Base-by-base conservation (phyloP, 2,329 filamentous ascomycete genomes). In the Xylaria arbuscula region DNA sequence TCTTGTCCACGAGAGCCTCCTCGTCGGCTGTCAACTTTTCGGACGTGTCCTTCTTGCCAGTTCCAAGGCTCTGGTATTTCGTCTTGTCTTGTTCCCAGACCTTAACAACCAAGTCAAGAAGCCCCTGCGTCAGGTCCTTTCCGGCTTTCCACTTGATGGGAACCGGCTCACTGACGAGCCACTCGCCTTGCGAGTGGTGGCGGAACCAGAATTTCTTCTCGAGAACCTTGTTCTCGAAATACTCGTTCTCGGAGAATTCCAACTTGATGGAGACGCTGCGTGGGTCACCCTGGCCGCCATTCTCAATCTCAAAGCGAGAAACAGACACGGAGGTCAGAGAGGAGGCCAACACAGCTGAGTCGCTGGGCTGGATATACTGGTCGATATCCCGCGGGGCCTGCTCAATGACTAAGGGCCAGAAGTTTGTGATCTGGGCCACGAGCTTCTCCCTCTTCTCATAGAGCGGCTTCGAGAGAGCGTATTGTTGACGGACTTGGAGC, bases 161-260 rank as follows among this genome's bases (percentile, higher is more conserved):
- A 72, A 98, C 93, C 6, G 95, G 95, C 83, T 97, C 93, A 28
- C 91, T 94, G 66, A 98, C 93, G 40, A 97, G 86, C 42, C 93
- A 93, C 42, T 87, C 84, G 88, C 89, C 94, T 28, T 28, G 76
- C 88, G 86, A 77, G 90, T 87, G 84, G 79, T 87, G 87, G 73
- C 94, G 90, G 86, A 91, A 93, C 88, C 91, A 95, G 82, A 98
- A 97, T 78, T 92, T 93, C 90, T 98, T 98, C 83, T 95, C 92
- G 57, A 98, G 82, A 62, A 90, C 87, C 63, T 83, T 85, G 82
- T 97, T 87, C 78, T 90, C 87, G 76, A 98, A 97, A 83, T 90
- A 90, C 58, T 93, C 89, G 82, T 98, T 98, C 71, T 90, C 87
- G 68, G 82, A 82, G 81, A 97, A 97, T 76, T 92, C 90, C 77